Evolutionary conservation across 345 rosid species (phyloP), one percentile per base, ranked within the genome.

Genomic region (Citrus mangshanensis): DNA sequence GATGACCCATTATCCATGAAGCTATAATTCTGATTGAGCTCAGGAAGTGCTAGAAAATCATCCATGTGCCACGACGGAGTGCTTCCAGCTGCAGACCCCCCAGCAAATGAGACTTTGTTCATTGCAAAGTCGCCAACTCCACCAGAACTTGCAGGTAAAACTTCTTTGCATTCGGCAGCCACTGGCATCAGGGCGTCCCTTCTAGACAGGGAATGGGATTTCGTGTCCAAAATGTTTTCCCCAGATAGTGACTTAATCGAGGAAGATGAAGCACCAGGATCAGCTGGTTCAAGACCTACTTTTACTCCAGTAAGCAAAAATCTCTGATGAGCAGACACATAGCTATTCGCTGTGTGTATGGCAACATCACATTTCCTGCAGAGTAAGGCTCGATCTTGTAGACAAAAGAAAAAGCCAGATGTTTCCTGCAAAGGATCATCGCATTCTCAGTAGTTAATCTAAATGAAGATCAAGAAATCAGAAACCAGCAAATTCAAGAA

Each of bases 361-460:
- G 94, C 84, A 78, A 94, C 86, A 81, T 96, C 99, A 81, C 99
- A 96, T 86, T 94, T 96, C 86, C 98, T 84, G 85, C 99, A 96
- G 34, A 96, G 93, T 60, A 96, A 86, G 58, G 99, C 98, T 84
- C 98, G 85, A 80, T 96, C 99, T 85, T 96, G 92, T 74, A 96
- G 85, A 82, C 99, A 96, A 70, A 96, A 96, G 97, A 96, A 96
- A 85, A 92, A 89, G 14, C 99, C 99, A 70, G 95, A 87, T 19
- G 89, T 78, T 81, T 96, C 99, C 99, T 96, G 91, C 62, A 77
- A 83, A 60, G 30, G 74, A 70, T 64, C 55, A 54, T 40, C 4
- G 59, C 76, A 30, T 61, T 22, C 49, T 76, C 81, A 80, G 14
- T 21, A 69, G 27, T 46, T 59, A 9, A 78, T 38, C 30, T 46